Evolutionary conservation across 2,329 filamentous ascomycete species (phyloP).

Genomic region (Fusarium goolgardi): DNA sequence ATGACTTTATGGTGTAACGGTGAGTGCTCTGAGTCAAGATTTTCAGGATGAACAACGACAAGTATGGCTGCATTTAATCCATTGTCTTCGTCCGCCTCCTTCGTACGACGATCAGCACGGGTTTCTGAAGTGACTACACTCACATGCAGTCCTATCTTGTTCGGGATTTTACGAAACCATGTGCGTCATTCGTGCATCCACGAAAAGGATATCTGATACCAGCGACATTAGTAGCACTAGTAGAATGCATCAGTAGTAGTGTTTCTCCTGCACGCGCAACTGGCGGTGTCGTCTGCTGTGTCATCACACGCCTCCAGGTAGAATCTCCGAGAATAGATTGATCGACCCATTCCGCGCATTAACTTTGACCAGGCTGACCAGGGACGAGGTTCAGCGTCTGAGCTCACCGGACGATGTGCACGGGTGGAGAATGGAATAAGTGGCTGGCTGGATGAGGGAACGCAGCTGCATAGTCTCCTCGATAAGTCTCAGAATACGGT

Average conservation of each 20-base stretch:
- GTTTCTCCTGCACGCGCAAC: neutral
- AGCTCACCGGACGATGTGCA: neutral
- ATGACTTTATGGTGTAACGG: neutral
- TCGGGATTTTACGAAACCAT: neutral
- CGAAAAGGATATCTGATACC: neutral
- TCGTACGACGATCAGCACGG: neutral
- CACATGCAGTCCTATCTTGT: neutral
- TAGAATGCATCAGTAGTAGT: neutral
- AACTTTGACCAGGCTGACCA: neutral
- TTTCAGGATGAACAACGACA: neutral
- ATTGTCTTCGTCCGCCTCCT: neutral
- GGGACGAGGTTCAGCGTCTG: neutral
- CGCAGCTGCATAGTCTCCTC: neutral
- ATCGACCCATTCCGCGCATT: neutral
- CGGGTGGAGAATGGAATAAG: neutral
- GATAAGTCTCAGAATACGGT: neutral
- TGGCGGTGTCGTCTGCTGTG: neutral
- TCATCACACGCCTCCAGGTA: neutral
- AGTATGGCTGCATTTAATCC: neutral
- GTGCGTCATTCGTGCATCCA: neutral
- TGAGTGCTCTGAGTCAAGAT: fast-evolving
- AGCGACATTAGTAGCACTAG: neutral
- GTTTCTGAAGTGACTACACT: neutral
- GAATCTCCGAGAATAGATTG: neutral
- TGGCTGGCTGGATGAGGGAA: neutral